Percentiles rank a stretch among this genome's conserved stretches.
Conservation (phyloP, 768 basidiomycete species). For the Russula griseocarnosa region DNA sequence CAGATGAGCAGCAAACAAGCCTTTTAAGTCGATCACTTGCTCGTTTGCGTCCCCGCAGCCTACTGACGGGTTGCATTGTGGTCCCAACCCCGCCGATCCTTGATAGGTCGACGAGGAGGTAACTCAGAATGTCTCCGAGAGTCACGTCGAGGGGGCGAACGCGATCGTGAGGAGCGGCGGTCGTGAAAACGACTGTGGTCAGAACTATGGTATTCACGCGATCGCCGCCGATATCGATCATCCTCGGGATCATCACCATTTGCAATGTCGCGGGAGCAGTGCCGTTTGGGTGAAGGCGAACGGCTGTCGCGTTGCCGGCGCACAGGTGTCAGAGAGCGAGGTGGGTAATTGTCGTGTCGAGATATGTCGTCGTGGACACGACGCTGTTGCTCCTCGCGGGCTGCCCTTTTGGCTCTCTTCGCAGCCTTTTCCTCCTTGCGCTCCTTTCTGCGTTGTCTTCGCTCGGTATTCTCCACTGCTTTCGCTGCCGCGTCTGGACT, state of each 20-base stretch:
- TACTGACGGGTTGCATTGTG: constrained; percentile 27
- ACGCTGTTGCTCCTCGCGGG: constrained; percentile 28
- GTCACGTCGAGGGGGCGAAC: constrained; percentile 30
- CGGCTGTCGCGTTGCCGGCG: constrained; percentile 16
- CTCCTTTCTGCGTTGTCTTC: constrained; percentile 43
- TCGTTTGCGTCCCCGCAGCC: background rate
- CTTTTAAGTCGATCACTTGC: background rate
- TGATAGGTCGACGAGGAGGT: background rate
- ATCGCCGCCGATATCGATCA: constrained; percentile 10
- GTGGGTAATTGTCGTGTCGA: constrained; percentile 27
- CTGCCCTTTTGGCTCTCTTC: constrained; percentile 46
- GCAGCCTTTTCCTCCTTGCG: constrained; percentile 59
- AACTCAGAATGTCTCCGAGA: constrained; percentile 1
- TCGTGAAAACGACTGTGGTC: constrained; percentile 19
- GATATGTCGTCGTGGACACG: constrained; percentile 18
- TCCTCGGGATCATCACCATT: constrained; percentile 3
- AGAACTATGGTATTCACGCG: constrained; percentile 28
- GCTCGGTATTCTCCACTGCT: constrained; percentile 35
- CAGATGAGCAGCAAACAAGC: background rate
- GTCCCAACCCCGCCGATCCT: constrained; percentile 51
- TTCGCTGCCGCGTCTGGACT: constrained; percentile 28
- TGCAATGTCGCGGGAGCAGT: constrained; percentile 5
- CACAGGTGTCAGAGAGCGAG: constrained; percentile 35
- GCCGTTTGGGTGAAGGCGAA: constrained; percentile 17
- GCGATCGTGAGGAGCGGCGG: constrained; percentile 14